Percentiles rank a stretch among this genome's conserved stretches.
phyloP scores from a whole-genome alignment of 306 rosid species.

The Casuarina cunninghamiana region DNA sequence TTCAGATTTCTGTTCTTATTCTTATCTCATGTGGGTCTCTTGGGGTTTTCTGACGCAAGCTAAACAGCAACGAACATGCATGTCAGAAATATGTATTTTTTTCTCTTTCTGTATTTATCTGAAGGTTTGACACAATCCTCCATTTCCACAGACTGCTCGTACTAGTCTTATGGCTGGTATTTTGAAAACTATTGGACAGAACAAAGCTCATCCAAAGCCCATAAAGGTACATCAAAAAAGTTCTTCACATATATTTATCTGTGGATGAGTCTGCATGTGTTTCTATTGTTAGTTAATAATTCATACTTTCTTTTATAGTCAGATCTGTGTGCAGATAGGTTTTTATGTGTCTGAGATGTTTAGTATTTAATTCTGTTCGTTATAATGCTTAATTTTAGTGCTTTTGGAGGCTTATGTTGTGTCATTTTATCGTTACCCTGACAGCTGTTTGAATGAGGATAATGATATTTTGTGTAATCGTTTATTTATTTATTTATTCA shows the following conservation, averaged over 20 bases:
- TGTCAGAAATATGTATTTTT: background rate
- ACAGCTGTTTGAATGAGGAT: too few species aligned
- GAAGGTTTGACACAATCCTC: constrained; percentile 11
- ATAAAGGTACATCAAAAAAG: constrained; percentile 58
- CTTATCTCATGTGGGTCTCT: background rate
- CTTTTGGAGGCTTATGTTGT: constrained; percentile 7
- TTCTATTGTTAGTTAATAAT: background rate
- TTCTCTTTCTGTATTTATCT: background rate
- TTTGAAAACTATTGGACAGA: constrained; percentile 79
- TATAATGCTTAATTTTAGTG: background rate
- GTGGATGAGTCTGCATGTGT: background rate
- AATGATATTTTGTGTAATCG: background rate
- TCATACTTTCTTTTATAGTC: background rate
- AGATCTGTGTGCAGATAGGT: background rate
- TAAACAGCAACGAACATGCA: background rate
- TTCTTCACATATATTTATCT: background rate
- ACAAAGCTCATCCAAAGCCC: constrained; percentile 95
- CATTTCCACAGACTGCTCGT: constrained; percentile 59
- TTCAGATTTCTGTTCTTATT: background rate
- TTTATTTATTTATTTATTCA: background rate
- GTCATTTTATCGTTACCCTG: background rate
- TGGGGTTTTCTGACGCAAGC: background rate
- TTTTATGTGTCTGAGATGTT: background rate
- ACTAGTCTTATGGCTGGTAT: constrained; percentile 90
- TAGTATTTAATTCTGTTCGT: background rate